Evolutionary conservation across 2,329 filamentous ascomycete genomes (phyloP).

Genomic region (Colletotrichum graminicola): DNA sequence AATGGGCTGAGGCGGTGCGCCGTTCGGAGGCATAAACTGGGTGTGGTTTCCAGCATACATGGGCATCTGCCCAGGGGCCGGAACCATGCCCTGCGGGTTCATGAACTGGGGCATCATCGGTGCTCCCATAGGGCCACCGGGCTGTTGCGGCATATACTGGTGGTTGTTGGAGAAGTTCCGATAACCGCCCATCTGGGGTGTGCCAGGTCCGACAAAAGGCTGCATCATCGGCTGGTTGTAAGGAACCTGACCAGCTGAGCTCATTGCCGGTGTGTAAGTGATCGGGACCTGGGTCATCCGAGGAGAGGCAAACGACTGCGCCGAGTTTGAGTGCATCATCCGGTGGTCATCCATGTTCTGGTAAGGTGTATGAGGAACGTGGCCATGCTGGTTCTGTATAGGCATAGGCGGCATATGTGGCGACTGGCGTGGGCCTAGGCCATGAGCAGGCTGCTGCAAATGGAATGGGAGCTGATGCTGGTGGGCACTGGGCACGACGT

Average conservation of each 20-base stretch:
- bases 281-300: slow-evolving; percentile 78
- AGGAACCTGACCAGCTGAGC: slow-evolving; percentile 75
- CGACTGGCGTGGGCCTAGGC: slow-evolving; percentile 75
- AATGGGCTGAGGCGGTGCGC: slow-evolving; percentile 67
- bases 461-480: slow-evolving; percentile 88
- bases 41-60: slow-evolving; percentile 79
- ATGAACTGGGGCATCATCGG: slow-evolving; percentile 89
- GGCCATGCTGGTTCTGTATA: slow-evolving; percentile 78
- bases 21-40: slow-evolving; percentile 73
- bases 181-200: slow-evolving; percentile 77
- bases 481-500: slow-evolving; percentile 80
- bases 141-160: slow-evolving; percentile 79
- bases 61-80: slow-evolving; percentile 76
- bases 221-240: slow-evolving; percentile 80
- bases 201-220: slow-evolving; percentile 76
- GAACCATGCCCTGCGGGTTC: slow-evolving; percentile 76
- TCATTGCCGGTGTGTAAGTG: slow-evolving; percentile 76
- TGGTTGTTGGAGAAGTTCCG: slow-evolving; percentile 78
- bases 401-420: slow-evolving; percentile 84
- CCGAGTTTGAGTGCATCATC: slow-evolving; percentile 88
- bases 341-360: slow-evolving; percentile 85
- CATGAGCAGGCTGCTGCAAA: slow-evolving; percentile 79
- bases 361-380: slow-evolving; percentile 73
- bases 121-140: slow-evolving; percentile 73
- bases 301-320: slow-evolving; percentile 88